Evolutionary conservation across 768 basidiomycete genomes (phyloP), one percentile per base, ranked within the genome.

Genomic region (Suillus sp.): DNA sequence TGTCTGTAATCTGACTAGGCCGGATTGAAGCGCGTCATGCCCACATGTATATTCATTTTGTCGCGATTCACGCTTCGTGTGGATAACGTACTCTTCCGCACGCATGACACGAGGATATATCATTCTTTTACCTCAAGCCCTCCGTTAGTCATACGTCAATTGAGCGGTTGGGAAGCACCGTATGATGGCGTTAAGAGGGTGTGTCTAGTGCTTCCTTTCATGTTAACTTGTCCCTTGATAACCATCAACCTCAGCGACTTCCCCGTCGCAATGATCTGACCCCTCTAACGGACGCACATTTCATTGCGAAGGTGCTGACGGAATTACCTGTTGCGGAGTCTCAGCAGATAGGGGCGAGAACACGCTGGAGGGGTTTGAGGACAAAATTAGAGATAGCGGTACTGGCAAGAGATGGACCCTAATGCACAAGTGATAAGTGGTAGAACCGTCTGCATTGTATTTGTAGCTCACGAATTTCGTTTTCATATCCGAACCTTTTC

Each of bases 1-100:
- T 6, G 55, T 3, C 20, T 34, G 18, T 27, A 0, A 25, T 34
- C 30, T 53, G 9, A 45, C 61, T 65, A 45, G 64, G 40, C 30
- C 32, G 11, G 34, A 16, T 45, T 34, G 27, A 71, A 98, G 96
- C 90, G 97, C 56, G 96, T 99, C 48, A 99, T 99, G 96, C 95
- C 96, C 3, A 90, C 89, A 9, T 98, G 92, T 60, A 82, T 98
- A 65, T 98, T 98, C 77, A 85, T 98, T 66, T 86, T 99, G 10
- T 81, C 87, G 1, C 87, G 97, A 14, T 93, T 96, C 73, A 94
- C 91, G n/a, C 82, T 99, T 6, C 87, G 97, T 27, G 95, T 99
- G 55, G 97, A 99, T 72, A 86, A 90, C 61, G 96, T 99, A 51
- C 86, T 99, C 55, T 99, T 99, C 78, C 85, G 97, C 48, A 85